Conservation (phyloP, 2,329 filamentous ascomycete species). For the Stachybotrys elegans region DNA sequence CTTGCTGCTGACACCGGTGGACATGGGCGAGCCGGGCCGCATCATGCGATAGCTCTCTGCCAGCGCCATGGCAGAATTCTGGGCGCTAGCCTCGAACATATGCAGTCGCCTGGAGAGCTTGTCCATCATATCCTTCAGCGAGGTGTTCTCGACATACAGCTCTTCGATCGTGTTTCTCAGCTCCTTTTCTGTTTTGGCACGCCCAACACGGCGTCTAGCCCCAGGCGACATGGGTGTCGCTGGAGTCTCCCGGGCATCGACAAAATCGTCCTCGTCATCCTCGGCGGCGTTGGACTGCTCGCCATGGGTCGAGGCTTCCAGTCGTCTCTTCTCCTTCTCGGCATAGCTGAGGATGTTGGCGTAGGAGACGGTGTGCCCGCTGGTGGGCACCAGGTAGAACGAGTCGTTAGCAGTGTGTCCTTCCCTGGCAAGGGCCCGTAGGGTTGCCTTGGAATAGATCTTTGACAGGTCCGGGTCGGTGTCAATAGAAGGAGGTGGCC, state of each 20-base stretch:
- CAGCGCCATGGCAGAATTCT: conserved; percentile 79
- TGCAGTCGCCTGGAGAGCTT: conserved; percentile 83
- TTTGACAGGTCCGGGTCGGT: conserved; percentile 72
- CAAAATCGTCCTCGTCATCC: conserved; percentile 80
- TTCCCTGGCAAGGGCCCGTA: conserved; percentile 71
- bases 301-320: conserved; percentile 44
- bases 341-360: conserved; percentile 77
- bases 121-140: conserved; percentile 79
- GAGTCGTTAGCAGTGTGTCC: conserved; percentile 63
- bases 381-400: conserved; percentile 92
- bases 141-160: conserved; percentile 80
- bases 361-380: conserved; percentile 88
- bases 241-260: conserved; percentile 73
- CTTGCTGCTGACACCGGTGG: conserved; percentile 19
- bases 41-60: conserved; percentile 74
- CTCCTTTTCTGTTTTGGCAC: conserved; percentile 36
- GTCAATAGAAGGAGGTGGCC: conserved; percentile 9
- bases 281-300: conserved; percentile 46
- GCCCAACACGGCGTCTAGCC: conserved; percentile 34
- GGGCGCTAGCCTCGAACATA: conserved; percentile 87
- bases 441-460: conserved; percentile 79
- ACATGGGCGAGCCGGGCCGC: conserved; percentile 48
- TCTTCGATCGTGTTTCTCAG: conserved; percentile 75
- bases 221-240: conserved; percentile 37
- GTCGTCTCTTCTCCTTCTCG: conserved; percentile 59